Conservation (phyloP, 441 rosid genomes). For the Corymbia citriodora region DNA sequence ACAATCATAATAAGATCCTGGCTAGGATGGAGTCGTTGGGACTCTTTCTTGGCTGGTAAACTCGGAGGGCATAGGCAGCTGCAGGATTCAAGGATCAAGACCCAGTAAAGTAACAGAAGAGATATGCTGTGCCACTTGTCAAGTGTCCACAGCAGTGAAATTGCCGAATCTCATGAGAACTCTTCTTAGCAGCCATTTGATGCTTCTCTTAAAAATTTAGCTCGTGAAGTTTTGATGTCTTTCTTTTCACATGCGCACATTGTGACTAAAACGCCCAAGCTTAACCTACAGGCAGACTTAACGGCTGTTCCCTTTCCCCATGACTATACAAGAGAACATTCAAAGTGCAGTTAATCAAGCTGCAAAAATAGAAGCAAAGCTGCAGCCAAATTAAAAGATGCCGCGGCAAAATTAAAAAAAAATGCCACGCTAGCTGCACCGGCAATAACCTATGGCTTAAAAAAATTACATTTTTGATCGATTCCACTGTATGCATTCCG, state of each 20-base stretch:
- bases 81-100: neutral
- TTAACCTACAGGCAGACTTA: too few relatives aligned
- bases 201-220: too few relatives aligned
- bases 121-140: neutral
- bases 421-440: too few relatives aligned
- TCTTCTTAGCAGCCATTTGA: neutral
- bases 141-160: neutral
- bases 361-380: too few relatives aligned
- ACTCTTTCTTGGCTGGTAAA: neutral
- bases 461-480: constrained; percentile 8
- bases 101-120: neutral
- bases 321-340: too few relatives aligned
- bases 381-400: too few relatives aligned
- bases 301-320: too few relatives aligned
- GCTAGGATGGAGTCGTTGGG: neutral
- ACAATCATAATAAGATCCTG: neutral
- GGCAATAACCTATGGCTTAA: neutral
- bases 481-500: neutral
- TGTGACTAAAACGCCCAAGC: too few relatives aligned
- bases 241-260: too few relatives aligned
- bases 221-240: too few relatives aligned
- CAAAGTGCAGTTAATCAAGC: too few relatives aligned
- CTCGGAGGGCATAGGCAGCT: neutral
- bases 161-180: neutral
- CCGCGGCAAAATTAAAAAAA: too few relatives aligned